These are phyloP conservation scores for Cutaneotrichosporon sp. DNA, from an alignment of 1,284 basidiomycete genomes.

Conservation along the genomic window DNA sequence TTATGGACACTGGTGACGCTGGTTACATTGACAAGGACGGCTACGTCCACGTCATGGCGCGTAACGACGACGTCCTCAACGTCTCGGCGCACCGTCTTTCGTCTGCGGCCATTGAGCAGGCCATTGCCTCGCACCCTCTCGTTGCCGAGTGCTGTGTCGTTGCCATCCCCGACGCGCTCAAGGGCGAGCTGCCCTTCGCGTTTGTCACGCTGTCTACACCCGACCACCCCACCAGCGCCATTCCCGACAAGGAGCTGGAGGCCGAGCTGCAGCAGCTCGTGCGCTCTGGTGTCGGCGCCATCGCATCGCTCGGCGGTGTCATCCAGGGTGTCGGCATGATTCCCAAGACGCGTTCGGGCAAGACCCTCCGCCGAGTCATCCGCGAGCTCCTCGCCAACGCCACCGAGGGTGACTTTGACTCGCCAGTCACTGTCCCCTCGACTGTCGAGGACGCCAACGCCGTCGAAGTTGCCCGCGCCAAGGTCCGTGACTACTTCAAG, in stretches of 20 bases:
- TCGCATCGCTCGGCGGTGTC: conserved; percentile 88
- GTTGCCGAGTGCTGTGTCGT: conserved; percentile 82
- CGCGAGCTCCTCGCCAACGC: conserved; percentile 22
- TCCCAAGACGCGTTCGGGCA: conserved; percentile 89
- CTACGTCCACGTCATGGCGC: conserved; percentile 94
- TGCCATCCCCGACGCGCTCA: conserved; percentile 75
- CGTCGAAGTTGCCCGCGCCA: conserved; percentile 16
- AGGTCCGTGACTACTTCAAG: conserved; percentile 21
- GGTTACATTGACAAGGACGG: conserved; percentile 86
- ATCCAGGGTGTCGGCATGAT: conserved; percentile 65
- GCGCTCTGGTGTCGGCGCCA: conserved; percentile 85
- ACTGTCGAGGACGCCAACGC: conserved; percentile 17
- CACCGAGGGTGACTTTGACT: conserved; percentile 16
- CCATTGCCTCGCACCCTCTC: conserved; percentile 81
- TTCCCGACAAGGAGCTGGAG: conserved; percentile 59
- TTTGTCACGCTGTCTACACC: conserved; percentile 54
- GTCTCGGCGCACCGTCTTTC: conserved; percentile 91
- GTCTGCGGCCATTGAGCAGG: conserved; percentile 92
- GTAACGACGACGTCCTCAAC: conserved; percentile 63
- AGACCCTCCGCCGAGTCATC: conserved; percentile 85
- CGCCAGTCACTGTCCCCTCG: conserved; percentile 13
- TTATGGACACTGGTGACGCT: conserved; percentile 85
- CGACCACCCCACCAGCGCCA: conserved; percentile 50
- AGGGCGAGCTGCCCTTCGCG: conserved; percentile 54
- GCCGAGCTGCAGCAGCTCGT: conserved; percentile 78